Evolutionary conservation across 177 flowering plant species (phyloP).

Genomic region (Tripterygium wilfordii): DNA sequence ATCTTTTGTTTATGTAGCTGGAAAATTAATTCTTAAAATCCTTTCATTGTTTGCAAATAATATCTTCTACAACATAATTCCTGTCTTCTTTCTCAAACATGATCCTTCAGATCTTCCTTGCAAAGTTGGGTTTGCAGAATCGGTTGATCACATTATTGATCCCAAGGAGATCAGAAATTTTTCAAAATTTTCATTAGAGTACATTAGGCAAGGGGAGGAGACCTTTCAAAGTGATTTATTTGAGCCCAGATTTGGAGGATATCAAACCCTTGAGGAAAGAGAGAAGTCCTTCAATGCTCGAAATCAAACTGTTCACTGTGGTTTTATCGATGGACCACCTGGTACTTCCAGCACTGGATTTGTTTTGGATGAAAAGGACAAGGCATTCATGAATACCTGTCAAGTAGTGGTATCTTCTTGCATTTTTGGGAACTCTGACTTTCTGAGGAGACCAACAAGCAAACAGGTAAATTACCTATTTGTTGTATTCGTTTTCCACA

Average conservation of each 20-base stretch:
- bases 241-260: constrained; percentile 81
- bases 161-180: constrained; percentile 51
- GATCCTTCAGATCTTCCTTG: constrained; percentile 72
- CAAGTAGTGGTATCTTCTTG: constrained; percentile 84
- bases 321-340: constrained; percentile 69
- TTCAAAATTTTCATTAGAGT: constrained; percentile 47
- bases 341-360: constrained; percentile 70
- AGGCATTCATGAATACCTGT: constrained; percentile 64
- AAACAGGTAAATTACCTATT: constrained; percentile 41
- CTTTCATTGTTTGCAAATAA: constrained; percentile 4
- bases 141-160: constrained; percentile 50
- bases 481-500: not conserved
- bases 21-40: not conserved
- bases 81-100: not conserved
- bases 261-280: constrained; percentile 81
- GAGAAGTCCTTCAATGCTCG: constrained; percentile 66
- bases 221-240: constrained; percentile 11
- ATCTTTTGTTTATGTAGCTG: not conserved
- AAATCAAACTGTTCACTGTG: constrained; percentile 85
- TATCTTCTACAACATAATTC: too few relatives aligned
- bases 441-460: constrained; percentile 73
- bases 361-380: constrained; percentile 66
- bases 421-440: constrained; percentile 94
- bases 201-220: constrained; percentile 46
- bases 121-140: constrained; percentile 45